These are phyloP conservation scores for Myrica gale DNA, from an alignment of 306 rosid species.

Conservation along the genomic window DNA sequence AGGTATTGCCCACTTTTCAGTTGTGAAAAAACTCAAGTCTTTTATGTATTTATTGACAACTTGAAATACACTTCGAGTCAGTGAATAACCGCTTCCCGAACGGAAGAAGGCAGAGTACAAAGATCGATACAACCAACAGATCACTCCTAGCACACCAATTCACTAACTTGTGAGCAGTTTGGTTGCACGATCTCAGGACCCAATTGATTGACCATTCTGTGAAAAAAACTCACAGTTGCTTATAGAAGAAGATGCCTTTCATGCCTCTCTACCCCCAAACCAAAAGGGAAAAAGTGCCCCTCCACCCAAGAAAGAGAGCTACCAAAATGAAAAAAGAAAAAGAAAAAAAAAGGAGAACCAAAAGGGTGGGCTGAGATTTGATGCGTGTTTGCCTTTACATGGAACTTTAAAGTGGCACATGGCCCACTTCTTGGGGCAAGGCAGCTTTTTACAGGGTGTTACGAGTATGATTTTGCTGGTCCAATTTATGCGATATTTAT, in stretches of 20 bases:
- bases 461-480: background rate
- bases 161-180: too few relatives aligned
- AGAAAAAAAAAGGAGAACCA: too few relatives aligned
- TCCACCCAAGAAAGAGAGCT: background rate
- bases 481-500: conserved; percentile 5
- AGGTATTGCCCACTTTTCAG: conserved; percentile 45
- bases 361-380: background rate
- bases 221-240: background rate
- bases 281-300: too few relatives aligned
- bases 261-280: background rate
- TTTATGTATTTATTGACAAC: too few relatives aligned
- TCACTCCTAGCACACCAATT: too few relatives aligned
- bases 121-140: too few relatives aligned
- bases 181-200: too few relatives aligned
- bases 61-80: too few relatives aligned
- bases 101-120: too few relatives aligned
- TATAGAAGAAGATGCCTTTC: background rate
- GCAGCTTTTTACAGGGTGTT: background rate
- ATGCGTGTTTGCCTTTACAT: background rate
- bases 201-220: too few relatives aligned
- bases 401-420: conserved; percentile 1
- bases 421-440: conserved; percentile 9
- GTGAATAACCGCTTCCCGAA: too few relatives aligned
- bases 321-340: too few relatives aligned
- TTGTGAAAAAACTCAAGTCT: background rate